These are phyloP conservation scores for Xerocomus amazonicus DNA, from an alignment of 1,284 basidiomycete genomes.

Conservation along the genomic window DNA sequence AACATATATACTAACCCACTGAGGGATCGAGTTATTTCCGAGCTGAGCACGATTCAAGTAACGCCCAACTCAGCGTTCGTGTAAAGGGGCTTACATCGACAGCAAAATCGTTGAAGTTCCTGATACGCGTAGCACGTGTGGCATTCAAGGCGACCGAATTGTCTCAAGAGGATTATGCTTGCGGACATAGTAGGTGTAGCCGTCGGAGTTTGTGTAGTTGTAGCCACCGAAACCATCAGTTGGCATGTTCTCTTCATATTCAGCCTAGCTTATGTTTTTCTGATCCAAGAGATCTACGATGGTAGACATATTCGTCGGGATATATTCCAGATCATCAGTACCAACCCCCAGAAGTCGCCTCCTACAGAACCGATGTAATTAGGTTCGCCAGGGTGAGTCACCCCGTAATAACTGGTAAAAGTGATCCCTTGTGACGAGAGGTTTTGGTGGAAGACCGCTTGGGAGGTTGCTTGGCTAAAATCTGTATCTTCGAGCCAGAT, in stretches of 20 bases:
- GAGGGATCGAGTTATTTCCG: slow-evolving; percentile 46
- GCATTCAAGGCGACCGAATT: slow-evolving; percentile 45
- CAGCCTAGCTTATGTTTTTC: slow-evolving; percentile 53
- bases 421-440: slow-evolving; percentile 52
- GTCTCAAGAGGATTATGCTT: slow-evolving; percentile 59
- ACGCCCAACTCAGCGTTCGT: neutral
- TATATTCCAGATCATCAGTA: slow-evolving; percentile 42
- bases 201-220: slow-evolving; percentile 43
- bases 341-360: slow-evolving; percentile 59
- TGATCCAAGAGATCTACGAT: slow-evolving; percentile 62
- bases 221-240: slow-evolving; percentile 45
- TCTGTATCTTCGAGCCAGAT: slow-evolving; percentile 60
- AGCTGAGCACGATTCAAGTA: slow-evolving; percentile 13
- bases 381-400: slow-evolving; percentile 65
- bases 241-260: slow-evolving; percentile 62
- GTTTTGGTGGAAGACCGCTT: slow-evolving; percentile 42
- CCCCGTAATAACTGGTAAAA: slow-evolving; percentile 49
- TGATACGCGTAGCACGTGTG: slow-evolving; percentile 45
- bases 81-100: slow-evolving; percentile 39
- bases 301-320: slow-evolving; percentile 46
- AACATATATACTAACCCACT: slow-evolving; percentile 40
- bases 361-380: slow-evolving; percentile 51
- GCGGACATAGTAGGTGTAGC: slow-evolving; percentile 51
- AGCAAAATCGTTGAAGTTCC: slow-evolving; percentile 65
- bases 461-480: slow-evolving; percentile 33